A percentile compares a stretch with the other conserved stretches of the same genome.
phyloP scores from a whole-genome alignment of 202 grass and related monocot genomes.

The Hordeum pubiflorum region DNA sequence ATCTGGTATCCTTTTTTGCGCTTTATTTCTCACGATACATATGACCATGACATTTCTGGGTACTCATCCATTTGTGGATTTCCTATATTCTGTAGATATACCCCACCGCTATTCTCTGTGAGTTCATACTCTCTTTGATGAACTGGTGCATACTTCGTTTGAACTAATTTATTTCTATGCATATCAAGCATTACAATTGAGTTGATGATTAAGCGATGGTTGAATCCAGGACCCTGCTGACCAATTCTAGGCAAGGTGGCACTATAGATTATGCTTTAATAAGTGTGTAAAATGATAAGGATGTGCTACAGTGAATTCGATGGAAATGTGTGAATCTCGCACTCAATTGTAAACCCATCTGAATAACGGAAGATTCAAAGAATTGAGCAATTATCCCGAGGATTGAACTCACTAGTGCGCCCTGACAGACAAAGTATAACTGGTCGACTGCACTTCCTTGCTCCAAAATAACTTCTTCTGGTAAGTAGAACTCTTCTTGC shows the following conservation, averaged over 20 bases:
- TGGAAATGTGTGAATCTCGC: too few species aligned
- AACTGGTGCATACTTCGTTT: neutral
- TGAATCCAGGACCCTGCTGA: neutral
- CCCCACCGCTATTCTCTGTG: neutral
- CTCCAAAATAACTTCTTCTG: constrained; percentile 86
- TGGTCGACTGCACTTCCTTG: constrained; percentile 82
- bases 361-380: neutral
- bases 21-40: neutral
- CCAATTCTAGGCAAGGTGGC: neutral
- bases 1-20: neutral
- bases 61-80: neutral
- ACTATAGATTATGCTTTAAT: neutral
- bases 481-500: constrained; percentile 92
- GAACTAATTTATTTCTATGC: neutral
- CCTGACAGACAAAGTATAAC: constrained; percentile 86
- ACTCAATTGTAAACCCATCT: too few species aligned
- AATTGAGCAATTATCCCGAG: constrained; percentile 11
- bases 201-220: neutral
- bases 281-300: too few species aligned
- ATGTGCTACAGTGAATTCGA: too few species aligned
- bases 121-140: neutral
- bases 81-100: neutral
- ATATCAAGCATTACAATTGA: neutral
- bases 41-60: neutral
- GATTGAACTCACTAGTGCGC: constrained; percentile 51